Evolutionary conservation across 345 rosid species (phyloP).

Genomic region (Noccaea bulbosa): DNA sequence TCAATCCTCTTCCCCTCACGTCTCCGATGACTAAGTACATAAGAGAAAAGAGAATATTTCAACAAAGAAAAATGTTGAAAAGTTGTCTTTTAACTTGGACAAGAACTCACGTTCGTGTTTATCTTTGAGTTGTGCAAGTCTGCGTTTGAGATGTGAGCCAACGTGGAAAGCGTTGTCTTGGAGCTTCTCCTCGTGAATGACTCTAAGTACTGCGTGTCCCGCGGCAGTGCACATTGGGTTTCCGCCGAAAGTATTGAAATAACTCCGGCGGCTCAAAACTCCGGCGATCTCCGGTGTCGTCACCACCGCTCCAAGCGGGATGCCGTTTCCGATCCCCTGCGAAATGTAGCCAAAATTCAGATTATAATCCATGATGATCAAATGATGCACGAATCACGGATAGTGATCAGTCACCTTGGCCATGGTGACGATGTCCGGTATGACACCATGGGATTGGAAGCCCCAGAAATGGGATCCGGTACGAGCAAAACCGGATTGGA

Average conservation of each 20-base stretch:
- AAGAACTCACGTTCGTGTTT: constrained; percentile 62
- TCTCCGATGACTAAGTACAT: constrained; percentile 71
- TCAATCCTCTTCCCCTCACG: constrained; percentile 86
- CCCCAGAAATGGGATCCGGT: constrained; percentile 86
- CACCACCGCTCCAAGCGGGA: constrained; percentile 91
- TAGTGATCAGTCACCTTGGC: constrained; percentile 74
- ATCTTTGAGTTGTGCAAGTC: constrained; percentile 62
- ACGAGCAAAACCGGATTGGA: constrained; percentile 82
- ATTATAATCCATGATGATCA: background rate
- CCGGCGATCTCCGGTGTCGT: constrained; percentile 88
- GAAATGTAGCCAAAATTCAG: background rate
- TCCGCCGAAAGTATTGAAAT: constrained; percentile 90
- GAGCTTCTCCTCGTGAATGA: constrained; percentile 79
- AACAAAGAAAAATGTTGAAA: background rate
- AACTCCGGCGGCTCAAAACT: constrained; percentile 70
- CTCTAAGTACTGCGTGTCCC: constrained; percentile 78
- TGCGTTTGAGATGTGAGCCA: constrained; percentile 73
- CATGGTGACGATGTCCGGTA: constrained; percentile 95
- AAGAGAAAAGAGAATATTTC: background rate
- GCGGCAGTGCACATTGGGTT: constrained; percentile 89
- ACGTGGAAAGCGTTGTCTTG: constrained; percentile 76
- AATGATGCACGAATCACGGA: background rate
- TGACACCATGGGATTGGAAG: constrained; percentile 78
- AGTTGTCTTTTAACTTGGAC: background rate
- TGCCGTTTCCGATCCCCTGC: constrained; percentile 92